Base-by-base conservation (phyloP, 2,329 filamentous ascomycete genomes). In the Cercospora zeae-maydis region DNA sequence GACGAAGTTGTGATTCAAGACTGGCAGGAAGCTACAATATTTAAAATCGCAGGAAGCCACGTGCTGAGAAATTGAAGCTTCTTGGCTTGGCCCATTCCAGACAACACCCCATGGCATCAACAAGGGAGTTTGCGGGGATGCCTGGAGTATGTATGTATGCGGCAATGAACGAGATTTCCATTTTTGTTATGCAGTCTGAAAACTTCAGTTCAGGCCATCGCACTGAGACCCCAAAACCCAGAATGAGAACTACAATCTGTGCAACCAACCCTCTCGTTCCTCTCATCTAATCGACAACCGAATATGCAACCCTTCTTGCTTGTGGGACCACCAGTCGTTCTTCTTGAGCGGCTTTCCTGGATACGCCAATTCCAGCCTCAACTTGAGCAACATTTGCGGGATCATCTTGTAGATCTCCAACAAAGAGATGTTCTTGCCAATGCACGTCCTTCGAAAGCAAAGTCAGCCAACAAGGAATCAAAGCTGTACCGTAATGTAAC, bases 371-470 rank as follows among this genome's bases (percentile, higher is more conserved):
- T 54, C 13, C 4, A 34, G 13, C 16, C 11, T 54, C 9, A 52
- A 58, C 11, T 37, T 47, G 13, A 31, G 36, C 55, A 58, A 58
- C 37, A 58, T 9, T 9, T 19, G 24, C 19, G 36, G 54, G 7
- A 58, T 21, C n/a, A 58, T 30, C 36, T 58, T 58, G 54, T 58
- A 58, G 24, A 58, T 58, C 21, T 58, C 54, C 54, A 39, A 42
- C 34, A 47, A 58, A 31, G 34, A 27, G 8, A 47, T 45, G 21
- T 58, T 58, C 36, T 58, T 58, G 16, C 54, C 36, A 27, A 58
- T 58, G 37, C 54, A 58, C 10, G 37, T 42, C 19, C 37, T 42
- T n/a, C 37, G n/a, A 19, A 16, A 4, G 37, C 19, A 10, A n/a
- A 21, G 13, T 45, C 21, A 21, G 39, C 13, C 39, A 14, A 45